Evolutionary conservation across 2,329 filamentous ascomycete genomes (phyloP).

Genomic region (Paraconiothyrium sp.): DNA sequence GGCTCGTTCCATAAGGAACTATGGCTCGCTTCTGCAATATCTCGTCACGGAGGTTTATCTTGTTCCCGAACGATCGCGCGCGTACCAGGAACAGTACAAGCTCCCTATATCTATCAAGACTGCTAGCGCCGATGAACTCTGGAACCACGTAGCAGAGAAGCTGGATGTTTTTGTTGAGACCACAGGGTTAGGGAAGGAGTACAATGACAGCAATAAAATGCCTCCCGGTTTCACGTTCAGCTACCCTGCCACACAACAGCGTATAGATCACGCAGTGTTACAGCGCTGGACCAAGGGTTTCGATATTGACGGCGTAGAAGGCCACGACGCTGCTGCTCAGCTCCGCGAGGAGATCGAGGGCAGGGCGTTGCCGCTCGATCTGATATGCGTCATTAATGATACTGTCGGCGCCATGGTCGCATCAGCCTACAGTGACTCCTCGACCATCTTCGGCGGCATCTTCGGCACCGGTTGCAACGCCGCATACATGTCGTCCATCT

Average conservation of each 20-base stretch:
- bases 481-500: conserved; percentile 88
- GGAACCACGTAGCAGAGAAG: conserved; percentile 95
- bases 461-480: conserved; percentile 95
- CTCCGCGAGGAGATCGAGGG: conserved; percentile 80
- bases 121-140: conserved; percentile 83
- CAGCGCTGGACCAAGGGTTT: conserved; percentile 99
- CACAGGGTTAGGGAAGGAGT: conserved; percentile 75
- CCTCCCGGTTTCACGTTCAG: conserved; percentile 96
- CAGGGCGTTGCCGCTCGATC: conserved; percentile 81
- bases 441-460: conserved; percentile 89
- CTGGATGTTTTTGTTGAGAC: conserved; percentile 88
- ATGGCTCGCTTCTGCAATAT: no score
- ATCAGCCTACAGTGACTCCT: conserved; percentile 84
- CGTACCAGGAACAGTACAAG: conserved; percentile 88
- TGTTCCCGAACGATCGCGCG: background rate
- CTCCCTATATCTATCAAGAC: conserved; percentile 94
- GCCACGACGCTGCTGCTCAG: conserved; percentile 87
- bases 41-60: background rate
- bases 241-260: conserved; percentile 91
- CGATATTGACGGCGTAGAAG: conserved; percentile 91
- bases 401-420: conserved; percentile 92
- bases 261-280: conserved; percentile 90
- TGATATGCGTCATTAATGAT: conserved; percentile 90
- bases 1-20: background rate
- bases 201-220: conserved; percentile 69